Conservation (phyloP, 164 flowering plant genomes). For the Liriodendron chinense region DNA sequence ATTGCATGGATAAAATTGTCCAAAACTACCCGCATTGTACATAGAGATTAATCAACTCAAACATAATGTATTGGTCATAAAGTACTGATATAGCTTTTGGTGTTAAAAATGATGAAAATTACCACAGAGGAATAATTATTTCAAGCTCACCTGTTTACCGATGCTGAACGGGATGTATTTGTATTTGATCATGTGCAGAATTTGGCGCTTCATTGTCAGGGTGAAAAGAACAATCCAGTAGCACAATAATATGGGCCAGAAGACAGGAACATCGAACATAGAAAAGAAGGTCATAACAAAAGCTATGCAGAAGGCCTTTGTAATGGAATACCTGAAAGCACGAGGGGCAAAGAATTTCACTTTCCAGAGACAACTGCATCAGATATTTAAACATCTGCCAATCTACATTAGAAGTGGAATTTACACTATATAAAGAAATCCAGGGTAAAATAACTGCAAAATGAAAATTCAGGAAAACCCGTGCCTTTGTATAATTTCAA, state of each 20-base stretch:
- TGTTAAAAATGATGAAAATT: too few species aligned
- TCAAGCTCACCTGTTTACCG: slow-evolving; percentile 63
- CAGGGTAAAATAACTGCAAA: too few species aligned
- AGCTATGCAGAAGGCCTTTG: slow-evolving; percentile 70
- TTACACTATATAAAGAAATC: too few species aligned
- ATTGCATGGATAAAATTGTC: too few species aligned
- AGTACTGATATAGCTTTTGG: too few species aligned
- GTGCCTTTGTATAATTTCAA: too few species aligned
- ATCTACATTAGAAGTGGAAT: background rate
- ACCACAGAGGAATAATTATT: background rate
- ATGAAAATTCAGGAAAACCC: too few species aligned
- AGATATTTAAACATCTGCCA: background rate
- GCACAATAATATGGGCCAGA: slow-evolving; percentile 76
- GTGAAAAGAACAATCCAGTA: slow-evolving; percentile 73
- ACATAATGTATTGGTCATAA: too few species aligned
- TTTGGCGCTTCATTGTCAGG: slow-evolving; percentile 81
- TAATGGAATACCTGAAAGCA: slow-evolving; percentile 60
- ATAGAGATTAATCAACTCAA: background rate
- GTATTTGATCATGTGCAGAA: slow-evolving; percentile 73
- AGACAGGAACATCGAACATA: slow-evolving; percentile 71
- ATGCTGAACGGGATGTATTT: slow-evolving; percentile 65
- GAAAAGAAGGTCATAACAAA: slow-evolving; percentile 76
- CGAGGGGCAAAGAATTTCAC: too few species aligned
- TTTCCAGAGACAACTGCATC: background rate
- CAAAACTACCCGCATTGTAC: too few species aligned